Evolutionary conservation across 2,329 filamentous ascomycete genomes (phyloP).

Genomic region (Fusarium solani-melongenae): DNA sequence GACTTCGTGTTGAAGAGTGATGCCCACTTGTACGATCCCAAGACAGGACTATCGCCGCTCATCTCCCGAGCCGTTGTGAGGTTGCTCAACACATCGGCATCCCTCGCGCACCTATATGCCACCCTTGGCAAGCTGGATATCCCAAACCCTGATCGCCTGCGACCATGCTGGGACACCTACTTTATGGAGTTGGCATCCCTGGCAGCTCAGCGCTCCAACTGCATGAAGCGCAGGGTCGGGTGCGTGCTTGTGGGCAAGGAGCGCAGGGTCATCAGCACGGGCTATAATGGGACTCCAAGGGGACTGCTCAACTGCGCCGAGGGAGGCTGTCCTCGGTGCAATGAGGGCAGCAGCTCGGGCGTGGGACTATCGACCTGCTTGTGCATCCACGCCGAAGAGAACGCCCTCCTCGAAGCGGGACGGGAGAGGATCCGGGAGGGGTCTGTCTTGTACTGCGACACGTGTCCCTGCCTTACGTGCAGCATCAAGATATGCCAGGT

Average conservation of each 20-base stretch:
- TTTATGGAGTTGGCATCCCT: slow-evolving; percentile 98
- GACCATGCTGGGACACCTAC: slow-evolving; percentile 95
- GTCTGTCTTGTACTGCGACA: slow-evolving; percentile 91
- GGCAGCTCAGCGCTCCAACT: slow-evolving; percentile 91
- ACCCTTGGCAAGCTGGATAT: slow-evolving; percentile 82
- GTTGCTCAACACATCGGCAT: slow-evolving; percentile 84
- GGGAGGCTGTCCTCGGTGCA: slow-evolving; percentile 90
- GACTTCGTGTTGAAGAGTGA: slow-evolving; percentile 72
- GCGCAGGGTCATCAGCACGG: slow-evolving; percentile 89
- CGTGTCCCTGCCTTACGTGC: slow-evolving; percentile 96
- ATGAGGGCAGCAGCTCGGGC: slow-evolving; percentile 76
- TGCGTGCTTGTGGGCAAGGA: slow-evolving; percentile 88
- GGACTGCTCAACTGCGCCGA: slow-evolving; percentile 91
- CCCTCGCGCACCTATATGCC: slow-evolving; percentile 76
- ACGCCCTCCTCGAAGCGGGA: slow-evolving; percentile 93
- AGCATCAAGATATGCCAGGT: slow-evolving; percentile 99
- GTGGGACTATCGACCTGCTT: slow-evolving; percentile 85
- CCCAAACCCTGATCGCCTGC: slow-evolving; percentile 79
- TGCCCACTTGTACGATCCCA: slow-evolving; percentile 76
- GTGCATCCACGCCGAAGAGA: slow-evolving; percentile 98
- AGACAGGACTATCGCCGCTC: slow-evolving; percentile 76
- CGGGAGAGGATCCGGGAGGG: slow-evolving; percentile 87
- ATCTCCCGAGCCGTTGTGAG: slow-evolving; percentile 85
- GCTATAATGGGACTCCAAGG: slow-evolving; percentile 97
- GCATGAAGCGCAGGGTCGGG: slow-evolving; percentile 97